phyloP scores from a whole-genome alignment of 2,329 filamentous ascomycete genomes.

The Calonectria pseudoreteaudii region DNA sequence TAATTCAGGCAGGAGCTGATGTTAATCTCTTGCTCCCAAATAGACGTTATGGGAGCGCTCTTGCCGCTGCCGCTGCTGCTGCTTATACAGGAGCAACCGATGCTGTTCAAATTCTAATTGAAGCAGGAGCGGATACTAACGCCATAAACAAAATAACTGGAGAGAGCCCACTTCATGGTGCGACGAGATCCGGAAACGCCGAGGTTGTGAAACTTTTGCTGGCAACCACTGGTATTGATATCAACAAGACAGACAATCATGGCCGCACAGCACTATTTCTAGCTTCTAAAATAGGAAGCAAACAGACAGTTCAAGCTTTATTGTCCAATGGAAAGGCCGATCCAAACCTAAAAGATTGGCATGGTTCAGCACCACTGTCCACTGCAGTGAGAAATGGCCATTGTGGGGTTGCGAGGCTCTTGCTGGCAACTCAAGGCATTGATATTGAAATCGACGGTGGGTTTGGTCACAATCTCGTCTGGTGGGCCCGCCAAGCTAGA shows the following conservation, averaged over 20 bases:
- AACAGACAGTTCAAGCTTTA: background rate
- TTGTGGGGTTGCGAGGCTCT: background rate
- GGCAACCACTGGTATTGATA: background rate
- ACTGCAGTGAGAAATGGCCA: background rate
- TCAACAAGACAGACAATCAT: background rate
- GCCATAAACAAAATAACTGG: background rate
- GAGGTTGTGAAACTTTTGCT: background rate
- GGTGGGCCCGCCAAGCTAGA: background rate
- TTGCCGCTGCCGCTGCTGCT: background rate
- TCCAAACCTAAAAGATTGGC: background rate
- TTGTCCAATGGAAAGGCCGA: background rate
- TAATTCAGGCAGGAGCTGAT: background rate
- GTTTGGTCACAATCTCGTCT: background rate
- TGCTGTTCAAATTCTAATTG: background rate
- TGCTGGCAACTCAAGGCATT: background rate
- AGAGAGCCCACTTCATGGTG: background rate
- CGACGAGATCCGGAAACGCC: background rate
- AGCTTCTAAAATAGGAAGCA: background rate
- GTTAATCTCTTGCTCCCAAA: background rate
- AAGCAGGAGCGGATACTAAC: background rate
- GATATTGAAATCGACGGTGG: background rate
- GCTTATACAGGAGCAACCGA: rapidly evolving
- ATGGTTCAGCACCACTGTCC: background rate
- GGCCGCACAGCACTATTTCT: background rate
- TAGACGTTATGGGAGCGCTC: background rate